A percentile compares a stretch with the other conserved stretches of the same genome.
These are phyloP conservation scores for Lasiodiplodia sp. DNA, from an alignment of 2,329 filamentous ascomycete species.

Conservation along the genomic window DNA sequence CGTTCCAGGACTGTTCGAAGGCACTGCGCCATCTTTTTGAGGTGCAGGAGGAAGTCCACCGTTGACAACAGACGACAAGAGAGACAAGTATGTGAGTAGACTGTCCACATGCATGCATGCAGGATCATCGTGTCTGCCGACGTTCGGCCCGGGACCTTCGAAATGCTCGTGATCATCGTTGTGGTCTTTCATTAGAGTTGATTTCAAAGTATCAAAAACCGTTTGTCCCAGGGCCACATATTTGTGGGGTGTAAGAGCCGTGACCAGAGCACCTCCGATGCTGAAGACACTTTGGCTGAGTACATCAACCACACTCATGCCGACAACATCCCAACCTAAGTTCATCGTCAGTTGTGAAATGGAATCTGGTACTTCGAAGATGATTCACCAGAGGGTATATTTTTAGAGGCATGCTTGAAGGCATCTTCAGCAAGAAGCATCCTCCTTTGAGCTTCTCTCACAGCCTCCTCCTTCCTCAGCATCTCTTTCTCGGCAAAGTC, in stretches of 20 bases:
- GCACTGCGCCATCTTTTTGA: neutral
- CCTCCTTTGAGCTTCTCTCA: conserved; percentile 3
- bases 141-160: neutral
- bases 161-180: neutral
- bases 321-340: conserved; percentile 8
- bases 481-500: neutral
- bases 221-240: conserved; percentile 12
- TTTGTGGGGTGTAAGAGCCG: conserved; percentile 11
- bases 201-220: neutral
- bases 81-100: neutral
- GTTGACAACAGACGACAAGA: neutral
- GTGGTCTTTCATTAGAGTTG: neutral
- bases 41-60: neutral
- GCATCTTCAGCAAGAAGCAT: conserved; percentile 20
- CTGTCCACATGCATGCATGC: conserved; percentile 10
- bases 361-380: too few species aligned
- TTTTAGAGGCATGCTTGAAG: conserved; percentile 15
- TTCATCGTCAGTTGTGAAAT: neutral
- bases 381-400: conserved; percentile 1
- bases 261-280: conserved; percentile 16
- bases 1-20: neutral
- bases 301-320: conserved; percentile 9
- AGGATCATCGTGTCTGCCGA: neutral
- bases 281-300: conserved; percentile 15
- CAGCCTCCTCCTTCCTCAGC: neutral